Evolutionary conservation across 305 asterid species (phyloP).

Genomic region (Solanum chacoense): DNA sequence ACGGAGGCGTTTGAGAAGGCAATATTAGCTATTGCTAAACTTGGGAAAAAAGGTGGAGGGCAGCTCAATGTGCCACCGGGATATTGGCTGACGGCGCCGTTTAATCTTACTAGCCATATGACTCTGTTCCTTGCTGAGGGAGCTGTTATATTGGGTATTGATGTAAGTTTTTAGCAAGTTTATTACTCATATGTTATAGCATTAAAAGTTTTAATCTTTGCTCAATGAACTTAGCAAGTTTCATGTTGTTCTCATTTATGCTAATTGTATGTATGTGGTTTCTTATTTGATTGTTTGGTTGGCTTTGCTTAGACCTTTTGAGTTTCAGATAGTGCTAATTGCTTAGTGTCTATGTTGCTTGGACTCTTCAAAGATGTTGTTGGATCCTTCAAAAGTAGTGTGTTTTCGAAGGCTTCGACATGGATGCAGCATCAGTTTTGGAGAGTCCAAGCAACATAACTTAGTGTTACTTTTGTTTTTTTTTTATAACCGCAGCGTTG

Average conservation of each 20-base stretch:
- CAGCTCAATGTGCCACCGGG: conserved; percentile 94
- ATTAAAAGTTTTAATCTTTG: background rate
- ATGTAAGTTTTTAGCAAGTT: conserved; percentile 34
- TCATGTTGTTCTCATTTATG: background rate
- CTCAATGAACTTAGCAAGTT: background rate
- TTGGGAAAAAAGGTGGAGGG: conserved; percentile 66
- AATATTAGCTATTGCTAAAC: conserved; percentile 51
- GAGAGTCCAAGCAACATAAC: background rate
- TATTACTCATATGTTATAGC: background rate
- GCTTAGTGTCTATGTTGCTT: background rate
- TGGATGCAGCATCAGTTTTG: background rate
- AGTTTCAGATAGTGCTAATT: background rate
- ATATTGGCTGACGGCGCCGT: conserved; percentile 81
- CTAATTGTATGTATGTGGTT: background rate
- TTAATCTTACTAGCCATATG: conserved; percentile 86
- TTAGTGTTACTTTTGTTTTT: background rate
- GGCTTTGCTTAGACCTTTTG: background rate
- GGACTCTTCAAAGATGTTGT: background rate
- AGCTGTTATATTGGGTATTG: conserved; percentile 68
- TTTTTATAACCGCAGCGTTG: background rate
- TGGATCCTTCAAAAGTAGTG: background rate
- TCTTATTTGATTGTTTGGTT: background rate
- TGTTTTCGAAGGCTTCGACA: background rate
- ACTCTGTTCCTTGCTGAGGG: conserved; percentile 81
- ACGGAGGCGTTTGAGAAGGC: conserved; percentile 78